These are phyloP conservation scores for Huntiella decipiens DNA, from an alignment of 2,329 filamentous ascomycete genomes.

Conservation along the genomic window DNA sequence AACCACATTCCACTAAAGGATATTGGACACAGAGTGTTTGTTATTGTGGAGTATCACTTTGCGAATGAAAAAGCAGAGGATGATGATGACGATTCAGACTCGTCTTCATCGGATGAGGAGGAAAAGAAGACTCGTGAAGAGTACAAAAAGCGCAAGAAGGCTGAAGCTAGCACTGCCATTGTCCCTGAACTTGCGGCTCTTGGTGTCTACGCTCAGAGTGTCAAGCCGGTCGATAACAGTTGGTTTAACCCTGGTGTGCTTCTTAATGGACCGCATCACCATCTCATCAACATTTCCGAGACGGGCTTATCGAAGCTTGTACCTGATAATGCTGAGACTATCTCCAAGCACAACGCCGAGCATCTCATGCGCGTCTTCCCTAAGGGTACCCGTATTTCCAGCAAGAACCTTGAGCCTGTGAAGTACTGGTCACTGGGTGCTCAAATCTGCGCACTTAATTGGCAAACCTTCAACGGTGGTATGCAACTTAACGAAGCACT, in stretches of 20 bases:
- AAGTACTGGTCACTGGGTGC: slow-evolving; percentile 49
- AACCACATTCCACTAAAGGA: slow-evolving; percentile 39
- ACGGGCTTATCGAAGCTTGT: background rate
- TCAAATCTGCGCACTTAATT: slow-evolving; percentile 51
- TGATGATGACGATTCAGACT: slow-evolving; percentile 19
- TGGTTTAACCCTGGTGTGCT: slow-evolving; percentile 37
- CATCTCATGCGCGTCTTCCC: slow-evolving; percentile 55
- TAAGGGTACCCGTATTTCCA: slow-evolving; percentile 49
- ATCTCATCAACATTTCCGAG: slow-evolving; percentile 52
- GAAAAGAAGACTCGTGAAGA: slow-evolving; percentile 27
- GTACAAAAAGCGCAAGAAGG: slow-evolving; percentile 33
- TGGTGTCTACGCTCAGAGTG: slow-evolving; percentile 50
- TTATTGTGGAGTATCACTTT: slow-evolving; percentile 51
- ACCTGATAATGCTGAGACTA: slow-evolving; percentile 21
- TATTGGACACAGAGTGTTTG: slow-evolving; percentile 41
- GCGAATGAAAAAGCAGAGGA: slow-evolving; percentile 28
- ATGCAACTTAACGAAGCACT: slow-evolving; percentile 52
- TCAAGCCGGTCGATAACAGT: slow-evolving; percentile 46
- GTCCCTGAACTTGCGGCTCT: slow-evolving; percentile 45
- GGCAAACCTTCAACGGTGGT: slow-evolving; percentile 46
- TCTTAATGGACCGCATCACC: slow-evolving; percentile 40
- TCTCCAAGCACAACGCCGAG: slow-evolving; percentile 40
- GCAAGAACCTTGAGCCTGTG: slow-evolving; percentile 42
- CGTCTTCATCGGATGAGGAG: slow-evolving; percentile 20
- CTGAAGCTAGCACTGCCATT: slow-evolving; percentile 32